These are phyloP conservation scores for Dicorynia guianensis DNA, from an alignment of 306 rosid genomes.

Conservation along the genomic window DNA sequence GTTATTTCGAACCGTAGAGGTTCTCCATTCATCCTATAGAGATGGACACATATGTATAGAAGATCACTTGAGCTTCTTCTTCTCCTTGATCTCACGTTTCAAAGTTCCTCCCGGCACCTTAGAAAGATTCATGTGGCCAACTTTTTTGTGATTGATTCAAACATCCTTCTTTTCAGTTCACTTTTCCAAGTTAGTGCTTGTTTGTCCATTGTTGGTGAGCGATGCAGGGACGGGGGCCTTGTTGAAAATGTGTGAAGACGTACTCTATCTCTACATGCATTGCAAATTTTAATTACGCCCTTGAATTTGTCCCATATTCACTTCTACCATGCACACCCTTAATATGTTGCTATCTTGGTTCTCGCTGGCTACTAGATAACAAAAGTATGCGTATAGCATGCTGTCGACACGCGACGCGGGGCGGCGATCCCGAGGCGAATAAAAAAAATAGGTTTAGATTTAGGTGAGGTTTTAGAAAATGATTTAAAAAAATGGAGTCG, in stretches of 20 bases:
- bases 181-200: constrained; percentile 28
- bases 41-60: constrained; percentile 63
- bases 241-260: no score
- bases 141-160: constrained; percentile 18
- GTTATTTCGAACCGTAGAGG: constrained; percentile 63
- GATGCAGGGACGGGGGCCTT: constrained; percentile 1
- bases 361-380: constrained; percentile 7
- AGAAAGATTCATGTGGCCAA: constrained; percentile 24
- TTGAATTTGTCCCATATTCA: not conserved
- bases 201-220: constrained; percentile 16
- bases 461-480: no score
- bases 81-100: constrained; percentile 66
- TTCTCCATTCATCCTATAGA: constrained; percentile 71
- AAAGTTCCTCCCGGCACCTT: constrained; percentile 68
- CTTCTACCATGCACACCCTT: not conserved
- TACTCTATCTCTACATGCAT: not conserved
- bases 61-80: constrained; percentile 68
- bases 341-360: constrained; percentile 30
- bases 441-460: no score
- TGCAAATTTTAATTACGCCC: constrained; percentile 19
- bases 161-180: constrained; percentile 28
- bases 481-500: no score
- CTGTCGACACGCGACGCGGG: no score
- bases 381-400: constrained; percentile 14
- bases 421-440: no score